Evolutionary conservation across 306 rosid species (phyloP), one percentile per base, ranked within the genome.

Genomic region (Hippophae rhamnoides): DNA sequence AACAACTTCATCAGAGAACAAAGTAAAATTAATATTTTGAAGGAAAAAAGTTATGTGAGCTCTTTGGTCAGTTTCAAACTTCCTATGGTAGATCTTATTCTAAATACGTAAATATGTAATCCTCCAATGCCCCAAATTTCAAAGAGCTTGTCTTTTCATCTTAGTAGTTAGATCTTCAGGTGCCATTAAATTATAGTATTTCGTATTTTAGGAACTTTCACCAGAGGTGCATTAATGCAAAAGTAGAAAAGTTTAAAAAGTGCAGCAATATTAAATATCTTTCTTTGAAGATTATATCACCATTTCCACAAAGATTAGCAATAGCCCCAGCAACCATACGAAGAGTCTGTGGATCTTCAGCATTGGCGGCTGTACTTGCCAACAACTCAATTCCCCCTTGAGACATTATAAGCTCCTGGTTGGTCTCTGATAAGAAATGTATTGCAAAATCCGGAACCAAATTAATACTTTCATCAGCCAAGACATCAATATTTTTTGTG

Each of bases 311-410:
- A 61, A 93, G 95, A 71, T 93, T 93, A 68, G 97, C 99, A 18
- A 93, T 79, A 51, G 99, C 99, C 54, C 99, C 99, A 52, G 99
- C 99, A 69, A 93, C 81, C 99, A 93, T 93, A 55, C 99, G 78
- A 62, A 93, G 97, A 7, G 99, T 93, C 72, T 93, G 99, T 65
- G 99, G 94, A 76, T 93, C 99, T 65, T 84, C 90, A 52, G 97
- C 97, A 49, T 77, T 78, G 46, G 85, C 75, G 47, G 97, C 99
- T 14, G 97, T 81, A 78, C 69, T 76, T 51, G 99, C 78, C 67
- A 93, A 73, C 69, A 93, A 82, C 76, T 81, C 75, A 64, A 93
- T 86, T 70, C 99, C 99, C 65, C 97, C 97, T 84, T 89, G 94
- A 67, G 81, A 72, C 97, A 93, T 89, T 67, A 93, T 93, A 58